Conservation (phyloP, 148 eudicot species). For the Bassia scoparia region DNA sequence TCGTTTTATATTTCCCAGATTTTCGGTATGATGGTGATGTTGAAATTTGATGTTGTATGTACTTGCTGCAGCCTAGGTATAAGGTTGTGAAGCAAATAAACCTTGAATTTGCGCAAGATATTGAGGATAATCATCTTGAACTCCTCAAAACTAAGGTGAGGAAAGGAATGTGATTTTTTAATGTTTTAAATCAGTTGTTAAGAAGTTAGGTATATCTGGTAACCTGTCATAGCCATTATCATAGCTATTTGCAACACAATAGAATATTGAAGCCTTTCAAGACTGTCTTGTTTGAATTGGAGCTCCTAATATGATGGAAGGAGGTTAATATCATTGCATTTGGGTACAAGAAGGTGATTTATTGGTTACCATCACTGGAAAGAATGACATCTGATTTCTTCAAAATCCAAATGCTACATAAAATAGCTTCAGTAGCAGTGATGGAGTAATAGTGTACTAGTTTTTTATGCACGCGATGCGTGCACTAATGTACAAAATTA, state of each 20-base stretch:
- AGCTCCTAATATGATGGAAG: not conserved
- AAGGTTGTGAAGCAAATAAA: slow-evolving; percentile 63
- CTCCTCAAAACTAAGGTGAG: slow-evolving; percentile 58
- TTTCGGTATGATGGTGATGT: not conserved
- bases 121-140: slow-evolving; percentile 80
- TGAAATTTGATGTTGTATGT: not conserved
- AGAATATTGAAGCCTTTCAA: not conserved
- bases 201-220: not conserved
- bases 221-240: not conserved
- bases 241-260: no score
- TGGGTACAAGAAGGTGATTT: not conserved
- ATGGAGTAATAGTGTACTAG: no score
- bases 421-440: no score
- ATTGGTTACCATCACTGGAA: not conserved
- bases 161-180: not conserved
- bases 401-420: no score
- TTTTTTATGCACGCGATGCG: no score
- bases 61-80: slow-evolving; percentile 59
- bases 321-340: not conserved
- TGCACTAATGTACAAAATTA: no score
- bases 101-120: slow-evolving; percentile 80
- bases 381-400: no score
- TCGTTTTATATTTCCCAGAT: no score
- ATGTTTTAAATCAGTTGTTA: not conserved
- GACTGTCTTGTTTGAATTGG: not conserved